Percentiles rank a stretch among this genome's conserved stretches.
Evolutionary conservation across 148 eudicot species (phyloP).

Genomic region (Diospyros kaki): DNA sequence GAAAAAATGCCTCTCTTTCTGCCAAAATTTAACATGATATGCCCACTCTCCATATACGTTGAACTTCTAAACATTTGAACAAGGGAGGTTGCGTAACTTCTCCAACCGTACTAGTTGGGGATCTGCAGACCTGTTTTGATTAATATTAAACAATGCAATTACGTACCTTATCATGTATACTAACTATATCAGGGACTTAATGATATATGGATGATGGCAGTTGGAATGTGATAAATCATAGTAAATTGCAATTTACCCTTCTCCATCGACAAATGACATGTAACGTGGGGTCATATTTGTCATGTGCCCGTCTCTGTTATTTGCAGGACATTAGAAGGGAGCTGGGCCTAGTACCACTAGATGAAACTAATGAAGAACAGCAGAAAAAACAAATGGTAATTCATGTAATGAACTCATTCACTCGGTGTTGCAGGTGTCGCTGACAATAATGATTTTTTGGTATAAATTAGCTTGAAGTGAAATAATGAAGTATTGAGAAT

Average conservation of each 20-base stretch:
- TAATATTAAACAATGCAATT: not conserved
- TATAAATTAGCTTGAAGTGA: too few species aligned
- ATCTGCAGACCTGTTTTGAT: not conserved
- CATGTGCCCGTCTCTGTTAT: not conserved
- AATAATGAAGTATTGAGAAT: too few species aligned
- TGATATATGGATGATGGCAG: not conserved
- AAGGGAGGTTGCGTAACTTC: not conserved
- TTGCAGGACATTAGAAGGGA: slow-evolving; percentile 34
- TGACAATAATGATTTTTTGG: too few species aligned
- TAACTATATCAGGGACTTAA: not conserved
- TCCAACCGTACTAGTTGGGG: not conserved
- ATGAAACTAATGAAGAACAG: too few species aligned
- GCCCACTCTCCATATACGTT: not conserved
- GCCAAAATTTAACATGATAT: not conserved
- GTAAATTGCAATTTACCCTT: not conserved
- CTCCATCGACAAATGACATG: not conserved
- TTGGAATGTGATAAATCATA: not conserved
- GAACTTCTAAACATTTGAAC: not conserved
- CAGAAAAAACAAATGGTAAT: too few species aligned
- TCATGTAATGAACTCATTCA: too few species aligned
- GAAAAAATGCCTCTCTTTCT: not conserved
- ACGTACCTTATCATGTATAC: not conserved
- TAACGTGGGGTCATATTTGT: not conserved
- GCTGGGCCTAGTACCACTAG: too few species aligned
- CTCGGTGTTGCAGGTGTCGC: too few species aligned